Percentiles rank a stretch among this genome's conserved stretches.
phyloP scores from a whole-genome alignment of 1,284 basidiomycete species.

The Rhodotorula sp. region DNA sequence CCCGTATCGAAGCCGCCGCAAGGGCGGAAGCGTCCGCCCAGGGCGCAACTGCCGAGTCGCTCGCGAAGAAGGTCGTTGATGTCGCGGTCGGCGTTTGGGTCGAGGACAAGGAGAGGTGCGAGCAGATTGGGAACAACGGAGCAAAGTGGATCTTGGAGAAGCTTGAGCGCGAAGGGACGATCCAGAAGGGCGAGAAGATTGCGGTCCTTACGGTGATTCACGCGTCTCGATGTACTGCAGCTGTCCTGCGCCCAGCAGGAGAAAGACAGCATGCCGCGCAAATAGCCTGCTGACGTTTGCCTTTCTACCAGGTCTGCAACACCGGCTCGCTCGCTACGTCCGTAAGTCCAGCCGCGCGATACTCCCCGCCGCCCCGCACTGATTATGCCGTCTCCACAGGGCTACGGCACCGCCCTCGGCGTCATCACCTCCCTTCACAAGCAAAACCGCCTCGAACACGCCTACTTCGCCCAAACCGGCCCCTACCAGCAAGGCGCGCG shows the following conservation, averaged over 20 bases:
- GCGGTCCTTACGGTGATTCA: conserved; percentile 66
- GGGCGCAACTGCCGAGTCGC: conserved; percentile 47
- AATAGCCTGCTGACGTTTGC: not conserved
- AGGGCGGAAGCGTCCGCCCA: conserved; percentile 41
- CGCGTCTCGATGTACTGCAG: too few species aligned
- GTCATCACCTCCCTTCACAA: conserved; percentile 84
- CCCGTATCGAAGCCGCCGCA: conserved; percentile 57
- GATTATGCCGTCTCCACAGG: conserved; percentile 54
- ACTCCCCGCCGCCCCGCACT: not conserved
- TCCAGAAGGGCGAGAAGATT: conserved; percentile 54
- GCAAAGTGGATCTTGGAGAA: conserved; percentile 74
- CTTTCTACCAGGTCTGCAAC: conserved; percentile 67
- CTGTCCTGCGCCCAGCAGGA: too few species aligned
- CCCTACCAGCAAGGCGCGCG: conserved; percentile 85
- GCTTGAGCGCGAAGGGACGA: conserved; percentile 51
- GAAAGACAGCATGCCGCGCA: too few species aligned
- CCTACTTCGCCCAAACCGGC: conserved; percentile 86
- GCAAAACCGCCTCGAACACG: conserved; percentile 65
- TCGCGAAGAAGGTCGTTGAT: conserved; percentile 62
- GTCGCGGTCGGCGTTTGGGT: conserved; percentile 62
- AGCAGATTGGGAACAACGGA: conserved; percentile 73
- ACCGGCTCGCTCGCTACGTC: conserved; percentile 89
- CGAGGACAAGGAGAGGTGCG: conserved; percentile 81
- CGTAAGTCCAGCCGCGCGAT: conserved; percentile 53
- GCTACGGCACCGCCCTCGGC: conserved; percentile 90